A percentile compares a stretch with the other conserved stretches of the same genome.
Evolutionary conservation across 1,139 yeast genomes (phyloP).

Genomic region (Saccharomyces hybrid): DNA sequence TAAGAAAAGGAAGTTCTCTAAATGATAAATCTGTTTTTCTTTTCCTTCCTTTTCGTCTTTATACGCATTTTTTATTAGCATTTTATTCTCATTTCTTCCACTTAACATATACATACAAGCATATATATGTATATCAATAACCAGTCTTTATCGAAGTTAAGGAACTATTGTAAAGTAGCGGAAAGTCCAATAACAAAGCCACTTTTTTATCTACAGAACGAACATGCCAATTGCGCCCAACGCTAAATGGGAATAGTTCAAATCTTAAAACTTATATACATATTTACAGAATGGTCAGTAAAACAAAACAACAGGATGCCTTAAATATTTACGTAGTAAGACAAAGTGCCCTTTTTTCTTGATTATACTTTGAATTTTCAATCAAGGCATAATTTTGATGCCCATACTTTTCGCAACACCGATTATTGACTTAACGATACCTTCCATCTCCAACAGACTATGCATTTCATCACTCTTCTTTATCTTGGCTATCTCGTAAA

Average conservation of each 20-base stretch:
- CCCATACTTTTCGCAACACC: constrained; percentile 89
- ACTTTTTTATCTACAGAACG: neutral
- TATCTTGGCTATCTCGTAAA: constrained; percentile 90
- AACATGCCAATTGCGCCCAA: neutral
- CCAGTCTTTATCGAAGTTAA: neutral
- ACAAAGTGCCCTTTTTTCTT: neutral
- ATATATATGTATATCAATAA: neutral
- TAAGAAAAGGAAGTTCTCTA: constrained; percentile 26
- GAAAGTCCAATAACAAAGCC: neutral
- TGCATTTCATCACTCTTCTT: constrained; percentile 83
- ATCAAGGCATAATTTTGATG: constrained; percentile 62
- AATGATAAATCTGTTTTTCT: constrained; percentile 6
- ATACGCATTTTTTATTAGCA: constrained; percentile 2
- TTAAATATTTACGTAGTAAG: neutral
- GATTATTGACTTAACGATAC: constrained; percentile 72
- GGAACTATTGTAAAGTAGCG: neutral
- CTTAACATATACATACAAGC: neutral
- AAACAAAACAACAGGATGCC: neutral
- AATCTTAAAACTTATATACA: constrained; percentile 1
- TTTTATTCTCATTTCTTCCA: neutral
- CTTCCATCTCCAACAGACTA: constrained; percentile 58
- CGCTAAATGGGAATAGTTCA: neutral
- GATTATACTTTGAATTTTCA: neutral
- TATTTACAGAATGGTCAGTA: constrained; percentile 6
- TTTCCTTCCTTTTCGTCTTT: neutral